Base-by-base conservation (phyloP, 768 basidiomycete species). In the Tephrocybe sp. region DNA sequence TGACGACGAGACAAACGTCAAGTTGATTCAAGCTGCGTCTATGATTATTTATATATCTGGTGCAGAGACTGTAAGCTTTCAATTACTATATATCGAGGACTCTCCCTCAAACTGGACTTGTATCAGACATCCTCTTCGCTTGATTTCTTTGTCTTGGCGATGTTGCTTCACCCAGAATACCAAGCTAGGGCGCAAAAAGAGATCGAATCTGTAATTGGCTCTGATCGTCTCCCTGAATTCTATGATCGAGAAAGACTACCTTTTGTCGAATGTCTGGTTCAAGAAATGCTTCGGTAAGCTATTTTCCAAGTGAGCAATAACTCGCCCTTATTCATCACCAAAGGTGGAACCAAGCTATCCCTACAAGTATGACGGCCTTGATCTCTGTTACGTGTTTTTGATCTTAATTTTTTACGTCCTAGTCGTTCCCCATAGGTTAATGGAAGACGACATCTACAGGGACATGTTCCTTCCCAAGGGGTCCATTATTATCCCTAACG, bases 101-200 rank as follows among this genome's bases (percentile, higher is more conserved):
- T 34, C 19, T 13, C 5, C 13, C 31, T 11, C 39, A 7, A 4
- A 1, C 12, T 33, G 22, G 11, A 23, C 23, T 12, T 11, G 12
- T 14, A 16, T 43, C n/a, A 49, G 48, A 42, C 40, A 23, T 49
- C 48, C 20, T 39, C 48, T 9, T 34, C 38, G 13, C 48, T 49
- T 5, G 33, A 39, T 11, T 40, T 39, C 31, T 45, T 54, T 23
- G 33, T 57, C 20, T 60, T 59, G 30, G 61, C 54, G 13, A 61
- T 64, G 60, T 39, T 60, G 12, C 39, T 64, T n/a, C 32, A 61
- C 48, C 64, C 64, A 11, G 53, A 56, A 14, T 45, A 54, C 8
- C 61, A 63, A 48, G 33, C 34, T n/a, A 43, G 35, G 33, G 64
- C 64, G 5, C 58, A 60, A 2, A 47, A 20, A 34, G 64, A 65